phyloP scores from a whole-genome alignment of 371 early-diverging fungal genomes.

The Apophysomyces ossiformis region DNA sequence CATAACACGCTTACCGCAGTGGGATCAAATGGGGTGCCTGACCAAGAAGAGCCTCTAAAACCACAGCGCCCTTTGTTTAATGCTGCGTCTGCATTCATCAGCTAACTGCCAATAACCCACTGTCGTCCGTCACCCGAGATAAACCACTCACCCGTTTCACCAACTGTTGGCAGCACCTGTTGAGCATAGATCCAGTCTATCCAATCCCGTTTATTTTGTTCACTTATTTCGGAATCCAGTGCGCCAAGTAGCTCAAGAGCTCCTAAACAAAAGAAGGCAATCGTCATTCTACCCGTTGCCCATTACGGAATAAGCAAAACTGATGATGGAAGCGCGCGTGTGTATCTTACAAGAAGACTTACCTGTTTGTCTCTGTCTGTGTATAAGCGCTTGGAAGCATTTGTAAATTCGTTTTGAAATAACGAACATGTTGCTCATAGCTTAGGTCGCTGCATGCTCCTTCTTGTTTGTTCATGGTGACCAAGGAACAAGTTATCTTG shows the following conservation, averaged over 20 bases:
- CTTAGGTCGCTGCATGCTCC: background rate
- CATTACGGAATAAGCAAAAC: background rate
- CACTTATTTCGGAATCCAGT: slow-evolving; percentile 57
- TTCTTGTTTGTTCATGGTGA: background rate
- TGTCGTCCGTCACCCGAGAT: background rate
- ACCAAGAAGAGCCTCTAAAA: slow-evolving; percentile 72
- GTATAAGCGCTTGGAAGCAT: slow-evolving; percentile 79
- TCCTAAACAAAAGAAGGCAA: slow-evolving; percentile 81
- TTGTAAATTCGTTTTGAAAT: slow-evolving; percentile 73
- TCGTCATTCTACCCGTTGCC: slow-evolving; percentile 71
- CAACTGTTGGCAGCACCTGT: slow-evolving; percentile 65
- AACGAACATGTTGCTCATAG: slow-evolving; percentile 63
- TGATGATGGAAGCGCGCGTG: background rate
- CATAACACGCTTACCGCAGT: slow-evolving; percentile 39
- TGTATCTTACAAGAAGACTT: slow-evolving; percentile 12
- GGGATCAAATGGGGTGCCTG: slow-evolving; percentile 62
- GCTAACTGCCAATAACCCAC: background rate
- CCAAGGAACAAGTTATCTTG: too few relatives aligned
- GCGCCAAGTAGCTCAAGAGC: slow-evolving; percentile 80
- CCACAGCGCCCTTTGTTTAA: slow-evolving; percentile 56
- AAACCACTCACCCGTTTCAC: slow-evolving; percentile 13
- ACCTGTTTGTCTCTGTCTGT: slow-evolving; percentile 81
- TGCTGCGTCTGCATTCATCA: slow-evolving; percentile 15
- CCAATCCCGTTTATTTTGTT: slow-evolving; percentile 66
- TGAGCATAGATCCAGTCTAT: slow-evolving; percentile 97